Percentiles rank a stretch among this genome's conserved stretches.
Conservation (phyloP, 2,329 filamentous ascomycete species). For the Clonostachys rosea region DNA sequence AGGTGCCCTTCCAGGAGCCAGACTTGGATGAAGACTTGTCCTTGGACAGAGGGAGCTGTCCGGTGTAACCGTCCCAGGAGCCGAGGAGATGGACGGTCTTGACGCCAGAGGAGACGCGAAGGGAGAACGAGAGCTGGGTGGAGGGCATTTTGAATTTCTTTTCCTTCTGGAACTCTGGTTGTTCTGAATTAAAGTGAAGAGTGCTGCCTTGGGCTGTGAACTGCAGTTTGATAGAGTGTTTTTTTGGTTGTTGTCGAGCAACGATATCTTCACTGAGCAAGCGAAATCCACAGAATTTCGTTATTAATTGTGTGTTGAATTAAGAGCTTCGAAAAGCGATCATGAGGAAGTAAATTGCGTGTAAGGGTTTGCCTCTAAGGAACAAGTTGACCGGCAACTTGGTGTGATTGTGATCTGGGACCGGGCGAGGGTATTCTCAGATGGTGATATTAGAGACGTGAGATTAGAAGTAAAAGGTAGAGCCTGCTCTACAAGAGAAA, state of each 20-base stretch:
- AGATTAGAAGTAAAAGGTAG: constrained; percentile 32
- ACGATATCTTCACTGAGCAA: constrained; percentile 43
- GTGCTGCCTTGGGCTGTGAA: constrained; percentile 10
- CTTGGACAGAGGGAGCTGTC: constrained; percentile 91
- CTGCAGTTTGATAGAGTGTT: constrained; percentile 5
- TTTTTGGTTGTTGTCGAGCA: constrained; percentile 18
- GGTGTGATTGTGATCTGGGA: constrained; percentile 7
- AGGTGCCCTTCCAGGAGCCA: constrained; percentile 91
- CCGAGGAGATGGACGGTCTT: constrained; percentile 97
- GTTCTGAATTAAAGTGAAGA: neutral
- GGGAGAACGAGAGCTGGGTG: constrained; percentile 91
- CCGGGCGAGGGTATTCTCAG: constrained; percentile 1
- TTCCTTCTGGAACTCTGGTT: constrained; percentile 1
- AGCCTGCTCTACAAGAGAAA: constrained; percentile 49
- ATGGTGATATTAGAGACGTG: constrained; percentile 19
- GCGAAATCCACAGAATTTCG: constrained; percentile 47
- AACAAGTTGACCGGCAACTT: constrained; percentile 31
- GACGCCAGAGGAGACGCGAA: constrained; percentile 92
- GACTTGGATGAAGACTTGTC: constrained; percentile 79
- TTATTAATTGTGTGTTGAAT: constrained; percentile 32
- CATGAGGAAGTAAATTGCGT: constrained; percentile 10
- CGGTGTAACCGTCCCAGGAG: constrained; percentile 96
- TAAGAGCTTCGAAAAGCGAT: constrained; percentile 17
- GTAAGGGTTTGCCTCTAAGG: constrained; percentile 21
- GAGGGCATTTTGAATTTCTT: constrained; percentile 65